Evolutionary conservation across 2,329 filamentous ascomycete genomes (phyloP).

Genomic region (Sporothrix mexicana): DNA sequence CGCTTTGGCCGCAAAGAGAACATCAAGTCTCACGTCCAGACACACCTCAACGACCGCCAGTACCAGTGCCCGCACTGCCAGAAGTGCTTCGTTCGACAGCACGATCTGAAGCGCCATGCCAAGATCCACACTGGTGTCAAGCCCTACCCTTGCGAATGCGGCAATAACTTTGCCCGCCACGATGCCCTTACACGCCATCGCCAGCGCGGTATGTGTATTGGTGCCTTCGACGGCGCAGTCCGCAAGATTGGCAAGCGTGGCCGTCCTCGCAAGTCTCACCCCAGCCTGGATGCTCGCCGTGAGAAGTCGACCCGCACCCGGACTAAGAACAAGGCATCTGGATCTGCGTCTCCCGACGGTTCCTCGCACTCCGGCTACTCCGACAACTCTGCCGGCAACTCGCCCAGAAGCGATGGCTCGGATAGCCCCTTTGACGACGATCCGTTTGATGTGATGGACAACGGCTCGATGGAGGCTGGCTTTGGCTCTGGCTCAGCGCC

Average conservation of each 20-base stretch:
- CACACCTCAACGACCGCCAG: conserved; percentile 93
- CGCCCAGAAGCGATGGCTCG: conserved; percentile 56
- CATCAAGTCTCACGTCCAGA: conserved; percentile 98
- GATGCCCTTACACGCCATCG: conserved; percentile 93
- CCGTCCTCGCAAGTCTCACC: conserved; percentile 66
- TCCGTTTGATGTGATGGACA: conserved; percentile 50
- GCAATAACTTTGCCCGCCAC: conserved; percentile 92
- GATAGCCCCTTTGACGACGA: conserved; percentile 49
- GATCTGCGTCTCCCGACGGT: conserved; percentile 52
- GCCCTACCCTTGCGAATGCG: conserved; percentile 92
- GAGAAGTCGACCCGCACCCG: conserved; percentile 64
- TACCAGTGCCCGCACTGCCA: conserved; percentile 92
- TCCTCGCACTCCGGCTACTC: conserved; percentile 63
- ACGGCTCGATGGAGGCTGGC: conserved; percentile 45
- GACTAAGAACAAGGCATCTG: conserved; percentile 59
- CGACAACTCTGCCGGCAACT: conserved; percentile 61
- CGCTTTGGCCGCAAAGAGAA: conserved; percentile 97
- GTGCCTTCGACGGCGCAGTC: conserved; percentile 82
- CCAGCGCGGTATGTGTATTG: conserved; percentile 95
- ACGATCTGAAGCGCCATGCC: conserved; percentile 94
- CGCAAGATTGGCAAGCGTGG: conserved; percentile 67
- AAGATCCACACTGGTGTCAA: conserved; percentile 98
- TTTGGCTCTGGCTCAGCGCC: background rate
- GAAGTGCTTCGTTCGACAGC: conserved; percentile 95
- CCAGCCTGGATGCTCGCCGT: conserved; percentile 61